A percentile compares a stretch with the other conserved stretches of the same genome.
These are phyloP conservation scores for Suillus placidus DNA, from an alignment of 768 basidiomycete species.

Conservation along the genomic window DNA sequence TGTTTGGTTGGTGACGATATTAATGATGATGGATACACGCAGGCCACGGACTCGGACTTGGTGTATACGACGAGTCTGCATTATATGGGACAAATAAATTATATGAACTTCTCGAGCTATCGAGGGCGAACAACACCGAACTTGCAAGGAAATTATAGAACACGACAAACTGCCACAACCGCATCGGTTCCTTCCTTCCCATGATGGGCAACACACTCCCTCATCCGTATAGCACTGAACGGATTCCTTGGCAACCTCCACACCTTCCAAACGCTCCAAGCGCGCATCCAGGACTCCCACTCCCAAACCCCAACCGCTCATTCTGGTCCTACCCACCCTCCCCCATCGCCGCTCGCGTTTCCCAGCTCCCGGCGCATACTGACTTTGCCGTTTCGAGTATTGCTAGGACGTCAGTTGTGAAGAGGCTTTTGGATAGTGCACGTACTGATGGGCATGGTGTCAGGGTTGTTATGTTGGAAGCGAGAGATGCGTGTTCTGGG, in stretches of 20 bases:
- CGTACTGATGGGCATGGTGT: constrained; percentile 30
- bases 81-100: too few relatives aligned
- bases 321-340: constrained; percentile 68
- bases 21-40: too few relatives aligned
- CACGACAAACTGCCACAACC: too few relatives aligned
- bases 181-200: background rate
- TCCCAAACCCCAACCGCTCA: constrained; percentile 52
- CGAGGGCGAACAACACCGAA: too few relatives aligned
- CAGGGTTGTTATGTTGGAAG: constrained; percentile 76
- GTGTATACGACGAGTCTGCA: too few relatives aligned
- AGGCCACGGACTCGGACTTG: too few relatives aligned
- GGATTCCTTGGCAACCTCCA: constrained; percentile 23
- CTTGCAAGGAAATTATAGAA: too few relatives aligned
- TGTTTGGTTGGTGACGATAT: too few relatives aligned
- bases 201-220: constrained; percentile 33
- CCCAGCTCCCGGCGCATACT: constrained; percentile 41
- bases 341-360: constrained; percentile 44
- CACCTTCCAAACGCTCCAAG: constrained; percentile 30
- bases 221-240: constrained; percentile 20
- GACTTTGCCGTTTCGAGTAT: constrained; percentile 80
- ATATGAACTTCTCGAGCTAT: too few relatives aligned
- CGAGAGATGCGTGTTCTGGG: too few relatives aligned
- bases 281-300: constrained; percentile 61
- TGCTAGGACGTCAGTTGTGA: constrained; percentile 64
- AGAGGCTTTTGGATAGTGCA: constrained; percentile 48